A percentile compares a stretch with the other conserved stretches of the same genome.
These are phyloP conservation scores for Raphanus sativus DNA, from an alignment of 345 rosid species.

Conservation along the genomic window DNA sequence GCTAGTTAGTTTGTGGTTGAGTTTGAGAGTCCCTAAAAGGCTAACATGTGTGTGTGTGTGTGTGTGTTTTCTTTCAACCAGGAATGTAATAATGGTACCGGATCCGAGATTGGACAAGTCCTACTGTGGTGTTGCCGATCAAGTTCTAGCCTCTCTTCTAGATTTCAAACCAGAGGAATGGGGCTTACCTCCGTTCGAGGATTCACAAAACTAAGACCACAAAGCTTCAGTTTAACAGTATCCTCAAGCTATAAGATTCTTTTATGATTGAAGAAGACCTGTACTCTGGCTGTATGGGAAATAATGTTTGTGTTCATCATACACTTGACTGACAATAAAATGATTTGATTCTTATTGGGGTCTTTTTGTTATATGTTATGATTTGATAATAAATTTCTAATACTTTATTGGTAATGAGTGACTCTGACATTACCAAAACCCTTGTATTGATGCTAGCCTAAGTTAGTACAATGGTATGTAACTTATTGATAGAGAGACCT, in stretches of 20 bases:
- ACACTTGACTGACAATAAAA: neutral
- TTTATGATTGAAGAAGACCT: neutral
- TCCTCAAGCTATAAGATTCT: conserved; percentile 6
- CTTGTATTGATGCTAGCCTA: neutral
- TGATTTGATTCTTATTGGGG: neutral
- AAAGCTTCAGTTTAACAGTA: conserved; percentile 33
- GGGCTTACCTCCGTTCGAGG: conserved; percentile 78
- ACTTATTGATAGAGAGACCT: too few relatives aligned
- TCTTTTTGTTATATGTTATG: neutral
- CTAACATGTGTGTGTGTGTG: conserved; percentile 8
- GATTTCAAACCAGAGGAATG: conserved; percentile 75
- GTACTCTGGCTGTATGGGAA: neutral
- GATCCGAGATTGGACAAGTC: conserved; percentile 84
- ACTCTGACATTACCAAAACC: conserved; percentile 1
- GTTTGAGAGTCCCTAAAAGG: neutral
- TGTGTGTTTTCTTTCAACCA: conserved; percentile 31
- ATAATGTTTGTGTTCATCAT: neutral
- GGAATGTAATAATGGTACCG: conserved; percentile 90
- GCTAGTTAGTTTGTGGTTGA: neutral
- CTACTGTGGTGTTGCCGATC: conserved; percentile 61
- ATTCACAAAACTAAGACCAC: conserved; percentile 13
- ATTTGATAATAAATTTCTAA: neutral
- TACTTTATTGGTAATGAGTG: neutral
- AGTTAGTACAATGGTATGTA: neutral
- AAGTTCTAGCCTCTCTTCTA: conserved; percentile 62